Conservation (phyloP, 345 rosid genomes). For the Populus pruinosa region DNA sequence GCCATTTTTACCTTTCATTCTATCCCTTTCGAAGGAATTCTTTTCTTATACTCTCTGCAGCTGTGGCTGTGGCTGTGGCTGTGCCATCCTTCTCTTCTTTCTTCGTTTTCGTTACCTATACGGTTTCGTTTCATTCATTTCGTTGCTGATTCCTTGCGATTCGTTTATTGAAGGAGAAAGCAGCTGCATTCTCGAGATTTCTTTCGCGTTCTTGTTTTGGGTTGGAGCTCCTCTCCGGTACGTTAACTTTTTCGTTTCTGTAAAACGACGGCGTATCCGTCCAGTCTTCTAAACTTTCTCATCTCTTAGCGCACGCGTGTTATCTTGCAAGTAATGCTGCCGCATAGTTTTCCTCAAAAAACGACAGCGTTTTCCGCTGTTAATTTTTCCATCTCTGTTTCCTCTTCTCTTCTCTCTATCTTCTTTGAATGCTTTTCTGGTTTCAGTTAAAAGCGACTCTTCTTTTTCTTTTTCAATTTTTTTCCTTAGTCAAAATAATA, state of each 20-base stretch:
- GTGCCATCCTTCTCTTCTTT: not conserved
- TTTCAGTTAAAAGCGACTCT: too few species aligned
- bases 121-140: not conserved
- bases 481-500: not conserved
- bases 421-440: too few species aligned
- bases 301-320: not conserved
- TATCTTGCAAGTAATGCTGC: not conserved
- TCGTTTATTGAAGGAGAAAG: not conserved
- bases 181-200: constrained; percentile 20
- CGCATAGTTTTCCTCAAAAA: not conserved
- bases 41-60: not conserved
- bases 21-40: not conserved
- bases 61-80: too few species aligned
- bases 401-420: not conserved
- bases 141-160: not conserved
- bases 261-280: not conserved
- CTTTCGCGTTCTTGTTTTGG: not conserved
- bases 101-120: not conserved
- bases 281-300: not conserved
- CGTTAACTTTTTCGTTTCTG: not conserved
- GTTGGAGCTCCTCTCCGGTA: constrained; percentile 16
- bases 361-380: not conserved
- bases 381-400: not conserved
- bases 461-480: too few species aligned
- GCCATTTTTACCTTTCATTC: not conserved